phyloP scores from a whole-genome alignment of 345 rosid species.

The Arabidopsis arenosa region DNA sequence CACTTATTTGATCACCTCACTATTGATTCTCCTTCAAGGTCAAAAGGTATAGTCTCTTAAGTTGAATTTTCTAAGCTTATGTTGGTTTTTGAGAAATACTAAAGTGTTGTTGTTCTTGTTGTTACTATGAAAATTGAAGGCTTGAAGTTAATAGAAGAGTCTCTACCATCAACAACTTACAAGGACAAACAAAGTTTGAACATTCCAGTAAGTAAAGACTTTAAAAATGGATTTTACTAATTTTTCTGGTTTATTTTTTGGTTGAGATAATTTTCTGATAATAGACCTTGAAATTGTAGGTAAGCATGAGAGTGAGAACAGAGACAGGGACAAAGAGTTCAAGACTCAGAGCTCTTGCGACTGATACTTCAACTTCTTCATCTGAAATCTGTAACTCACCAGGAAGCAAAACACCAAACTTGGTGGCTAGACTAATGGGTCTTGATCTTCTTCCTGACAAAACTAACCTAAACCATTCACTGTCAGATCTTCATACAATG shows the following conservation, averaged over 20 bases:
- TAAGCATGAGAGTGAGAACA: constrained; percentile 68
- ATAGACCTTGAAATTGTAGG: constrained; percentile 48
- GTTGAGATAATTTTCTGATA: not conserved
- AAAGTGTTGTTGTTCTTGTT: not conserved
- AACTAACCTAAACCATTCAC: constrained; percentile 42
- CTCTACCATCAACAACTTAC: constrained; percentile 46
- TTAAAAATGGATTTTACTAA: constrained; percentile 1
- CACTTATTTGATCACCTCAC: constrained; percentile 62
- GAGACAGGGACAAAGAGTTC: constrained; percentile 39
- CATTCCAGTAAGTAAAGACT: constrained; percentile 56
- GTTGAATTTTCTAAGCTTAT: not conserved
- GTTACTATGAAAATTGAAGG: constrained; percentile 45
- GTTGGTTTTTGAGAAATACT: not conserved
- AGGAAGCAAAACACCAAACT: constrained; percentile 74
- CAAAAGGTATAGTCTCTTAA: constrained; percentile 34
- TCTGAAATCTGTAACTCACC: constrained; percentile 73
- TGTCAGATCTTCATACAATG: constrained; percentile 39
- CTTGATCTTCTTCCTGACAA: constrained; percentile 81
- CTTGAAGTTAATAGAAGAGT: constrained; percentile 63
- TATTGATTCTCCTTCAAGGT: constrained; percentile 39
- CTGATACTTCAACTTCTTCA: constrained; percentile 46
- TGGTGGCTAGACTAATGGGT: constrained; percentile 95
- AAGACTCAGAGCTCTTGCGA: constrained; percentile 38
- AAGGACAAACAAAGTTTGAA: constrained; percentile 52
- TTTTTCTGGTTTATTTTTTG: constrained; percentile 10